Conservation (phyloP, 192 early-diverging fungal species). For the Radiomyces spectabilis region DNA sequence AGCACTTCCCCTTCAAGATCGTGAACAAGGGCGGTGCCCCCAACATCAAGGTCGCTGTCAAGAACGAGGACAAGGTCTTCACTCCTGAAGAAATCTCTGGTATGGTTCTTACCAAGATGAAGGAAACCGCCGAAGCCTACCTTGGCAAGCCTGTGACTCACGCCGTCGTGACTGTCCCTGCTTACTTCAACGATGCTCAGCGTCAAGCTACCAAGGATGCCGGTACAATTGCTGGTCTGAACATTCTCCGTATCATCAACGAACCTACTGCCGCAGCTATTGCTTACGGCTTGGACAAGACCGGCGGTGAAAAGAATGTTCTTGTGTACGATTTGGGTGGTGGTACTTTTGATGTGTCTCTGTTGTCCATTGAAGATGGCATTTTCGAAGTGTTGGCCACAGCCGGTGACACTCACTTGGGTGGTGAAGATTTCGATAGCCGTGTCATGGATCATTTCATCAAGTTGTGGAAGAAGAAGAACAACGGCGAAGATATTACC, state of each 20-base stretch:
- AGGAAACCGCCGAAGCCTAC: conserved; percentile 76
- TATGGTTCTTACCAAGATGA: conserved; percentile 91
- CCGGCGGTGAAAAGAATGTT: conserved; percentile 78
- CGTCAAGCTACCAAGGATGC: conserved; percentile 90
- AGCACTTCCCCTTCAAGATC: conserved; percentile 87
- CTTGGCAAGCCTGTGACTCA: conserved; percentile 71
- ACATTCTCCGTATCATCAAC: conserved; percentile 83
- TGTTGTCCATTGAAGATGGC: conserved; percentile 90
- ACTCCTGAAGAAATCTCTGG: conserved; percentile 92
- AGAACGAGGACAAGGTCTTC: conserved; percentile 73
- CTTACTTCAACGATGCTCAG: conserved; percentile 90
- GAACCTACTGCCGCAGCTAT: conserved; percentile 99
- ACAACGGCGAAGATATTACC: conserved; percentile 59
- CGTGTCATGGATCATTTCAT: conserved; percentile 84
- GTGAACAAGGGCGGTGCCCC: conserved; percentile 70
- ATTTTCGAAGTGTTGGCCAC: conserved; percentile 98
- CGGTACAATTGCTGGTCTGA: conserved; percentile 77
- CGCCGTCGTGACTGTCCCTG: conserved; percentile 86
- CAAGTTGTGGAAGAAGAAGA: conserved; percentile 82
- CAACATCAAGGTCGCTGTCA: conserved; percentile 64
- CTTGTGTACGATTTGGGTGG: conserved; percentile 96
- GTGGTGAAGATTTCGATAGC: conserved; percentile 99
- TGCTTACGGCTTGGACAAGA: conserved; percentile 96
- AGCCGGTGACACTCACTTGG: conserved; percentile 95
- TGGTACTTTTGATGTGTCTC: conserved; percentile 95